Conservation (phyloP, 2,329 filamentous ascomycete species). For the Pestalotiopsis sp. region DNA sequence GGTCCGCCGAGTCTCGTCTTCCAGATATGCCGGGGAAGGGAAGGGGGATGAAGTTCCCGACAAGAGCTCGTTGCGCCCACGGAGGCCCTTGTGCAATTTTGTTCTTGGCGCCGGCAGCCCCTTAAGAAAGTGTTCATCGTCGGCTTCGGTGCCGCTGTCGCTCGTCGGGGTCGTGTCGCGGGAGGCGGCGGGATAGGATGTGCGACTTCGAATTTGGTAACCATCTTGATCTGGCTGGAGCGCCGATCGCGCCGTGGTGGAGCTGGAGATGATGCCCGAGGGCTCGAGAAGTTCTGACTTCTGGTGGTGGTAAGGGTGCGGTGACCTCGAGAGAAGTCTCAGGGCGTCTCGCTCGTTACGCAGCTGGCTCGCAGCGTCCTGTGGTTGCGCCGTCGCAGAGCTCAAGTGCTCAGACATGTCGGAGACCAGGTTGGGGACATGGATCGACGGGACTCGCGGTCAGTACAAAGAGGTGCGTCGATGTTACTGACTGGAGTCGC, state of each 20-base stretch:
- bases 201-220: constrained; percentile 21
- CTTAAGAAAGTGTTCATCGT: constrained; percentile 88
- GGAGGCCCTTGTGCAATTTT: constrained; percentile 76
- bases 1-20: constrained; percentile 39
- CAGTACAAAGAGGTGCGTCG: constrained; percentile 1
- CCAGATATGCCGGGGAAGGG: constrained; percentile 48
- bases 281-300: constrained; percentile 57
- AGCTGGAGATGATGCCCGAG: constrained; percentile 18
- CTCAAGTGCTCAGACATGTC: constrained; percentile 14
- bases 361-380: constrained; percentile 20
- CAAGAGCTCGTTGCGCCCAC: constrained; percentile 57
- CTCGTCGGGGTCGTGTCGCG: constrained; percentile 67
- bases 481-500: neutral
- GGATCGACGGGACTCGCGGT: neutral
- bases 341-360: constrained; percentile 40
- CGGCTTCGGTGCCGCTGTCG: constrained; percentile 92
- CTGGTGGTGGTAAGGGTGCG: constrained; percentile 69
- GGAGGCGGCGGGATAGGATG: constrained; percentile 34
- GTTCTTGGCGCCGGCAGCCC: constrained; percentile 79
- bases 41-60: constrained; percentile 60
- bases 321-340: constrained; percentile 60
- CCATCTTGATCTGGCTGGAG: constrained; percentile 17
- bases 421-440: constrained; percentile 6
- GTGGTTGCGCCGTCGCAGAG: neutral
- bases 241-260: neutral